Conservation (phyloP, 2,329 filamentous ascomycete species). For the Magnaporthiopsis incrustans region DNA sequence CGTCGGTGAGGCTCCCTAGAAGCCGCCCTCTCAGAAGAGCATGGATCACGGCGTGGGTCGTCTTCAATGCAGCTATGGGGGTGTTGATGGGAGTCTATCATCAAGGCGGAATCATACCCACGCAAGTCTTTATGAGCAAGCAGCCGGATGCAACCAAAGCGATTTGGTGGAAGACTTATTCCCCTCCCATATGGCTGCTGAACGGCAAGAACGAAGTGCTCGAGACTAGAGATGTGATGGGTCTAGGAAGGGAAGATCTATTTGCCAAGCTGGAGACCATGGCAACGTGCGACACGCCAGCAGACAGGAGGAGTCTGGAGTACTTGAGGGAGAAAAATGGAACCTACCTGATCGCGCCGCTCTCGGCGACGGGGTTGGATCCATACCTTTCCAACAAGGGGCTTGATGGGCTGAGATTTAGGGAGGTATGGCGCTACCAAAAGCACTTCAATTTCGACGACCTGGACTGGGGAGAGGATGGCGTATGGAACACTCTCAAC, state of each 20-base stretch:
- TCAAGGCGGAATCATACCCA: slow-evolving; percentile 69
- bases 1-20: slow-evolving; percentile 60
- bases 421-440: slow-evolving; percentile 61
- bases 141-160: slow-evolving; percentile 61
- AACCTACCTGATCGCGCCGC: slow-evolving; percentile 65
- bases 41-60: slow-evolving; percentile 57
- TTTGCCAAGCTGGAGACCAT: slow-evolving; percentile 49
- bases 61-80: slow-evolving; percentile 62
- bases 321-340: slow-evolving; percentile 54
- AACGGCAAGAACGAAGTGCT: slow-evolving; percentile 67
- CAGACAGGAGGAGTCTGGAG: slow-evolving; percentile 45
- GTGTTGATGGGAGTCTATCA: slow-evolving; percentile 74
- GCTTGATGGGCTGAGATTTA: slow-evolving; percentile 52
- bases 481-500: slow-evolving; percentile 61
- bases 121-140: slow-evolving; percentile 65
- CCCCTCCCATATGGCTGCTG: slow-evolving; percentile 71
- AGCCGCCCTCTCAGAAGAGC: slow-evolving; percentile 37
- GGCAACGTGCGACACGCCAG: slow-evolving; percentile 55
- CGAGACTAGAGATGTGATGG: slow-evolving; percentile 67
- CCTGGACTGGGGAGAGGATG: slow-evolving; percentile 70
- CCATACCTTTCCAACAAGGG: slow-evolving; percentile 52
- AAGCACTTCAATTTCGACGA: slow-evolving; percentile 72
- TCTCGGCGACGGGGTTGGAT: slow-evolving; percentile 63
- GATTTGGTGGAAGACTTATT: slow-evolving; percentile 83
- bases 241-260: slow-evolving; percentile 53